Conservation (phyloP, 768 basidiomycete species). For the Cyclocybe cylindracea region DNA sequence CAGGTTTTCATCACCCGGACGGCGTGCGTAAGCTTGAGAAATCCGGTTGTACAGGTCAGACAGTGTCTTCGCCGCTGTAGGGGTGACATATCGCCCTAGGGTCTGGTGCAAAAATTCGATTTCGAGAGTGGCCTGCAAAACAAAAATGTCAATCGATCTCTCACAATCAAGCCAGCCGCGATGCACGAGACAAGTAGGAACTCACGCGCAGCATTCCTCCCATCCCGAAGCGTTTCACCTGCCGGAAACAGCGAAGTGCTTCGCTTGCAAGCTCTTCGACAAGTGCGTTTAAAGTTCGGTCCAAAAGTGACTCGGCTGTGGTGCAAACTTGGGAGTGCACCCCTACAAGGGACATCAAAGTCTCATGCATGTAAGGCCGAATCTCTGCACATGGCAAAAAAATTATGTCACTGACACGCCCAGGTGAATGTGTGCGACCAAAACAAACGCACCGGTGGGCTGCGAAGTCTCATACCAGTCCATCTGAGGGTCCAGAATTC, state of each 20-base stretch:
- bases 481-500: constrained; percentile 78
- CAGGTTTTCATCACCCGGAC: constrained; percentile 83
- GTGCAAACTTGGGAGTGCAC: constrained; percentile 90
- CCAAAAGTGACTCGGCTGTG: constrained; percentile 76
- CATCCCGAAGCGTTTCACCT: constrained; percentile 93
- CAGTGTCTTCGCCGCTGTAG: constrained; percentile 77
- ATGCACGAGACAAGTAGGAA: constrained; percentile 10
- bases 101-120: constrained; percentile 99
- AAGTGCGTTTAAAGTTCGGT: constrained; percentile 78
- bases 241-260: constrained; percentile 82
- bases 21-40: constrained; percentile 86
- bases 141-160: constrained; percentile 6
- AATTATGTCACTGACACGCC: constrained; percentile 9
- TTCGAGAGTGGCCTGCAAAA: constrained; percentile 86
- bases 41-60: constrained; percentile 94
- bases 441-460: constrained; percentile 68
- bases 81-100: constrained; percentile 83
- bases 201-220: constrained; percentile 96
- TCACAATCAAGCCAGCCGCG: neutral
- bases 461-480: constrained; percentile 96
- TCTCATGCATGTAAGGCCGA: constrained; percentile 90
- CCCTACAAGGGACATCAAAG: constrained; percentile 84
- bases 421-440: neutral
- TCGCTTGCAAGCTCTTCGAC: constrained; percentile 84
- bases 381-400: constrained; percentile 57